phyloP scores from a whole-genome alignment of 495 filamentous ascomycete species.

The Aspergillus haitiensis region DNA sequence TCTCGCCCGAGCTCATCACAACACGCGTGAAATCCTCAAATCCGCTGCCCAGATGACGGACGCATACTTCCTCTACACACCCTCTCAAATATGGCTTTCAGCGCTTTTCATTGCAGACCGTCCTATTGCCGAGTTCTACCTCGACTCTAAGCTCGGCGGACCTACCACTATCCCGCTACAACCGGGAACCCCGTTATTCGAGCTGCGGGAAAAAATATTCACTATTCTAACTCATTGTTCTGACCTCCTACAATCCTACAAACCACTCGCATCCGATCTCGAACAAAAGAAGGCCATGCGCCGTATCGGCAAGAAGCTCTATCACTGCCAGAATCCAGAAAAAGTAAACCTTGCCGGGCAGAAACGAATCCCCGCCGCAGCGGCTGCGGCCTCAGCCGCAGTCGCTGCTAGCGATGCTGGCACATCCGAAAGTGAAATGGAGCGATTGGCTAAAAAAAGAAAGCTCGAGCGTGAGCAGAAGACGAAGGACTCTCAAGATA shows the following conservation, averaged over 20 bases:
- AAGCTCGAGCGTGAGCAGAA: constrained; percentile 38
- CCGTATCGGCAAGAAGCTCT: constrained; percentile 68
- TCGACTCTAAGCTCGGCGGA: constrained; percentile 65
- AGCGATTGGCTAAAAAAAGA: constrained; percentile 47
- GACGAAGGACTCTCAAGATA: constrained; percentile 28
- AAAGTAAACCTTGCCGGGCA: constrained; percentile 47
- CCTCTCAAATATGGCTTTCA: constrained; percentile 87
- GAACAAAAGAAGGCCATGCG: constrained; percentile 54
- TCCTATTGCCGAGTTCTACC: constrained; percentile 68
- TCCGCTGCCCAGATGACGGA: constrained; percentile 82
- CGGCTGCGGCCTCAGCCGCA: constrained; percentile 21
- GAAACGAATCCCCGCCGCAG: constrained; percentile 39
- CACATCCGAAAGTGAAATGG: constrained; percentile 43
- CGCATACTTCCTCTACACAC: constrained; percentile 93
- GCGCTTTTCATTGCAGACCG: constrained; percentile 73
- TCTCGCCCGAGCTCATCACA: constrained; percentile 65
- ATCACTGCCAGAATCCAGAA: constrained; percentile 74
- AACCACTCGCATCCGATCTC: constrained; percentile 44
- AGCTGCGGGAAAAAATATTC: constrained; percentile 45
- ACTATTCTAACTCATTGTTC: constrained; percentile 45
- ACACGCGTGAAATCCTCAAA: constrained; percentile 71
- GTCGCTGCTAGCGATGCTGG: constrained; percentile 25
- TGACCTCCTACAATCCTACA: constrained; percentile 39
- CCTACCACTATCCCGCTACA: constrained; percentile 22
- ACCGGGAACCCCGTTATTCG: constrained; percentile 29